phyloP scores from a whole-genome alignment of 225 moss, liverwort and hornwort genomes.

The Pseudisothecium myosuroides region DNA sequence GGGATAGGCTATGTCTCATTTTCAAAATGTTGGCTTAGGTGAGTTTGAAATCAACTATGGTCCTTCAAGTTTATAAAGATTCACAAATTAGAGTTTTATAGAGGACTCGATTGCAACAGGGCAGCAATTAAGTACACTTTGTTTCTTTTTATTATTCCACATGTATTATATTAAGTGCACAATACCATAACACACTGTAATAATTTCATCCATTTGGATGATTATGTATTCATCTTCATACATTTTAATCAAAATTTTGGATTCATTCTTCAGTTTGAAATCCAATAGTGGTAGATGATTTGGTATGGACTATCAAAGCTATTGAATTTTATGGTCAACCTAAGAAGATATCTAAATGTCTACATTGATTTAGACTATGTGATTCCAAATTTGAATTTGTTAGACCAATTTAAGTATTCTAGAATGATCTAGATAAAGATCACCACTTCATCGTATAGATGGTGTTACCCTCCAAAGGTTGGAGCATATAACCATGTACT shows the following conservation, averaged over 20 bases:
- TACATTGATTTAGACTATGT: neutral
- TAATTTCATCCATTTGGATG: neutral
- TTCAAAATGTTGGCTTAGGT: neutral
- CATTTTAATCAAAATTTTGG: neutral
- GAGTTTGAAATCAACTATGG: neutral
- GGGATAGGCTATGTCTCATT: neutral
- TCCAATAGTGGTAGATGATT: neutral
- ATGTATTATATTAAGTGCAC: neutral
- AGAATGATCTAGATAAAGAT: neutral
- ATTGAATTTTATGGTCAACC: neutral
- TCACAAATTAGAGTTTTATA: neutral
- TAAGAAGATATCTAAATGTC: too few relatives aligned
- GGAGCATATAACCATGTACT: neutral
- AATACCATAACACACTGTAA: neutral
- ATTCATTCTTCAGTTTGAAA: rapidly evolving
- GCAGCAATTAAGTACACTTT: neutral
- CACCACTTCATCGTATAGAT: neutral
- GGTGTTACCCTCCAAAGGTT: rapidly evolving
- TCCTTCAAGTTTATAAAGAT: neutral
- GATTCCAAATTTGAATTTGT: neutral
- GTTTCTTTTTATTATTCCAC: neutral
- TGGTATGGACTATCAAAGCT: rapidly evolving
- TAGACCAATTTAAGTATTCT: neutral
- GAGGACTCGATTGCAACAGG: rapidly evolving
- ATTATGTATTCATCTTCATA: neutral